Evolutionary conservation across 1,284 basidiomycete species (phyloP).

Genomic region (Malassezia cuniculi): DNA sequence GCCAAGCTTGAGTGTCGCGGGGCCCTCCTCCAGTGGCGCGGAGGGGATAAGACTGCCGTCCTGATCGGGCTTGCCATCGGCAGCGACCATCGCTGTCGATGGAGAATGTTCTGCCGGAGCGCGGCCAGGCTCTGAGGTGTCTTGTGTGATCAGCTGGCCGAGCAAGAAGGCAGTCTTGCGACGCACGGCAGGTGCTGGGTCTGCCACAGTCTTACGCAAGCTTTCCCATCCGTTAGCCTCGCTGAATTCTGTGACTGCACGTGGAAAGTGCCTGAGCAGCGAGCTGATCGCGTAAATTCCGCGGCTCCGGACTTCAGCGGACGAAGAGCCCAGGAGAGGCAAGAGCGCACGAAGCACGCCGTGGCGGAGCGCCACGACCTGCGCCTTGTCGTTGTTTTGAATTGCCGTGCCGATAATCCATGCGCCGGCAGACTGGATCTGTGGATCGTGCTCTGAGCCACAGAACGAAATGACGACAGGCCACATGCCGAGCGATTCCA

Average conservation of each 20-base stretch:
- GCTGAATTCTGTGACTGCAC: conserved; percentile 56
- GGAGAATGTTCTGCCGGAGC: conserved; percentile 47
- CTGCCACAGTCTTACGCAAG: conserved; percentile 53
- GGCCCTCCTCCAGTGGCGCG: conserved; percentile 37
- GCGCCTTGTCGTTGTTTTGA: conserved; percentile 87
- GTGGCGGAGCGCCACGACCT: conserved; percentile 55
- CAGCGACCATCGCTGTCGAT: conserved; percentile 8
- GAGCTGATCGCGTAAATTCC: conserved; percentile 77
- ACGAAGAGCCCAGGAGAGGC: conserved; percentile 52
- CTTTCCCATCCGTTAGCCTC: conserved; percentile 58
- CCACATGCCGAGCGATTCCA: conserved; percentile 76
- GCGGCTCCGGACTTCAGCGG: conserved; percentile 51
- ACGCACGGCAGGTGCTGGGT: conserved; percentile 64
- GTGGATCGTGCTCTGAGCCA: conserved; percentile 48
- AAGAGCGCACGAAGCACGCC: conserved; percentile 52
- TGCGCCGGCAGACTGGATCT: conserved; percentile 59
- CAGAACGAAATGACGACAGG: conserved; percentile 61
- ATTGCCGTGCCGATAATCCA: conserved; percentile 90
- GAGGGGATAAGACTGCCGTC: conserved; percentile 4
- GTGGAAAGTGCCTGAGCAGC: conserved; percentile 65
- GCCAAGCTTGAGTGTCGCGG: conserved; percentile 24
- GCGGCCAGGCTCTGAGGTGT: conserved; percentile 15
- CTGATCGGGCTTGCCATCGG: conserved; percentile 8
- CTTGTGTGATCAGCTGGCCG: conserved; percentile 60
- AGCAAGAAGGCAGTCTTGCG: conserved; percentile 76